Base-by-base conservation (phyloP, 768 basidiomycete species). In the Melanogaster broomeanus region DNA sequence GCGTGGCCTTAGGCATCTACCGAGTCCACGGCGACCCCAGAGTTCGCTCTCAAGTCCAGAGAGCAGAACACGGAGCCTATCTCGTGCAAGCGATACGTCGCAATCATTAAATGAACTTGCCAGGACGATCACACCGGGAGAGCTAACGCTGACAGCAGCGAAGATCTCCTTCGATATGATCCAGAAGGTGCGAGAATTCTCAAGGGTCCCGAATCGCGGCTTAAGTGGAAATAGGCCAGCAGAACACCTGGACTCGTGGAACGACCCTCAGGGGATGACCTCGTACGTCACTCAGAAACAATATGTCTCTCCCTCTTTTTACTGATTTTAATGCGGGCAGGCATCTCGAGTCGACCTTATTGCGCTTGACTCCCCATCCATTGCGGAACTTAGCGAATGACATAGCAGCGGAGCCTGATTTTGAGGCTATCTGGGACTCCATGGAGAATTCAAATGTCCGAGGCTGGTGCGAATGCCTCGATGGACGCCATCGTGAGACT, bases 321-420 rank as follows among this genome's bases (percentile, higher is more conserved):
- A 15, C 57, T 70, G 39, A 69, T 48, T 33, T 19, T 22, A 34
- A n/a, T n/a, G n/a, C 31, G 13, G 47, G 27, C 38, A 78, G 76
- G 59, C 61, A 10, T 67, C 67, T 21, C 63, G 65, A 16, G 61
- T 67, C 18, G 87, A 91, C 69, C 78, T 92, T 42, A 90, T 92
- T 54, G 74, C 82, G 9, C 78, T 93, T 34, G 88, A 92, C 64
- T 82, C 85, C 2, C 86, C 88, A 3, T 85, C 85, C 69, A 70
- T 81, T 38, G 63, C 74, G 8, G 84, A 85, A 52, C 73, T 74
- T 21, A 34, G n/a, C 58, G 21, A 65, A 62, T 25, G 52, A 52
- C 31, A 44, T 34, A 22, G 6, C 49, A n/a, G 33, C 25, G 1
- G 63, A 58, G 30, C 55, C 60, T n/a, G 76, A 80, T 48, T 88